phyloP scores from a whole-genome alignment of 2,329 filamentous ascomycete species.

The Beauveria sp. region DNA sequence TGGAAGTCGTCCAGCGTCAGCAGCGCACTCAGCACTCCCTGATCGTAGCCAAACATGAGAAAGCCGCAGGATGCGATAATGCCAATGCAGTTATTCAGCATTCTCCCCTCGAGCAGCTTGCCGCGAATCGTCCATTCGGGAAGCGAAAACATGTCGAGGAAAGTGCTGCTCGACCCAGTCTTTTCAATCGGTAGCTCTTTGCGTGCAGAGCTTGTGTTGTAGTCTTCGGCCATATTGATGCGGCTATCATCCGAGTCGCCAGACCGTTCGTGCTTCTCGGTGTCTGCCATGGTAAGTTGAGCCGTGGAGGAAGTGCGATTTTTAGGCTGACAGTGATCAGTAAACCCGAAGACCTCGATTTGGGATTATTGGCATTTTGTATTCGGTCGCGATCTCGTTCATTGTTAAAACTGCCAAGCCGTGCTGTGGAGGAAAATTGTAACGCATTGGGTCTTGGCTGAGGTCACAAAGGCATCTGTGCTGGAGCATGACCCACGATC shows the following conservation, averaged over 20 bases:
- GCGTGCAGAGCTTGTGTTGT: background rate
- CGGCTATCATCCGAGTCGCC: background rate
- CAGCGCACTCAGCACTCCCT: conserved; percentile 22
- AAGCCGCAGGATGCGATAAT: conserved; percentile 7
- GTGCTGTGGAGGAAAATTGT: background rate
- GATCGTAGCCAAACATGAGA: conserved; percentile 20
- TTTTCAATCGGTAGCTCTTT: background rate
- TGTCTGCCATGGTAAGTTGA: background rate
- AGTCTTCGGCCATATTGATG: background rate
- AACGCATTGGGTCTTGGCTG: conserved; percentile 2
- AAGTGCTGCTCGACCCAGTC: background rate
- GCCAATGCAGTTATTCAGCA: conserved; percentile 5
- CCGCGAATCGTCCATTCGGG: conserved; percentile 15
- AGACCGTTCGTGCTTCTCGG: background rate
- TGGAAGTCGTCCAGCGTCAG: conserved; percentile 23
- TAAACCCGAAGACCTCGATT: background rate
- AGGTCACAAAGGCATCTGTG: conserved; percentile 7
- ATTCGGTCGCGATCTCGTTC: background rate
- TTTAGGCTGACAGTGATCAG: too few relatives aligned
- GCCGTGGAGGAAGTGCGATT: background rate
- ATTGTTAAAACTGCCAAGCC: background rate
- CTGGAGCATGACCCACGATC: background rate
- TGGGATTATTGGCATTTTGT: background rate
- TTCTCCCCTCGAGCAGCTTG: background rate
- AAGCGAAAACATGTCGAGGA: conserved; percentile 17